phyloP scores from a whole-genome alignment of 805 yeast species.

The Candida ovalis region DNA sequence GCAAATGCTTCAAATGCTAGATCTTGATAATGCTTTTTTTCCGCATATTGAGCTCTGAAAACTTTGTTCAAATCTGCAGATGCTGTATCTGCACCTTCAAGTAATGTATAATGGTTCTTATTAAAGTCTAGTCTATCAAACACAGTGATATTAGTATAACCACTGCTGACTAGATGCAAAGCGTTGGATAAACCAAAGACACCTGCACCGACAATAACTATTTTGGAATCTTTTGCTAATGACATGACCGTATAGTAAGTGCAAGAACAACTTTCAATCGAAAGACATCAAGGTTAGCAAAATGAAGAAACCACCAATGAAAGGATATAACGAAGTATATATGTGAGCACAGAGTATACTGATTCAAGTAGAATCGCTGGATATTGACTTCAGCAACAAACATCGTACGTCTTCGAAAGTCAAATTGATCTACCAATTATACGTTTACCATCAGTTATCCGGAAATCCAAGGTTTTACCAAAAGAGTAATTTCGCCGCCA shows the following conservation, averaged over 20 bases:
- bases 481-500: neutral
- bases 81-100: slow-evolving; percentile 38
- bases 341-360: too few relatives aligned
- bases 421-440: too few relatives aligned
- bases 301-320: too few relatives aligned
- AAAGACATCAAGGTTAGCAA: neutral
- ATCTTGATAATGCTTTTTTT: slow-evolving; percentile 33
- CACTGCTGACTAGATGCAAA: slow-evolving; percentile 35
- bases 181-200: slow-evolving; percentile 52
- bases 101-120: slow-evolving; percentile 26
- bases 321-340: too few relatives aligned
- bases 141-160: slow-evolving; percentile 35
- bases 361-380: too few relatives aligned
- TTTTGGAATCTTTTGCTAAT: slow-evolving; percentile 16
- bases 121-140: slow-evolving; percentile 35
- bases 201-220: slow-evolving; percentile 51
- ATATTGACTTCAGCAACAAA: too few relatives aligned
- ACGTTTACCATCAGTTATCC: neutral
- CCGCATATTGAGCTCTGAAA: slow-evolving; percentile 36
- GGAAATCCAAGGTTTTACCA: neutral
- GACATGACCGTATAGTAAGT: neutral
- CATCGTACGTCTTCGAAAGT: too few relatives aligned
- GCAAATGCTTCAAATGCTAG: slow-evolving; percentile 27
- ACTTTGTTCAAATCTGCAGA: slow-evolving; percentile 38
- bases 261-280: neutral